Conservation (phyloP, 1,284 basidiomycete species). For the Sphagnurus paluster region DNA sequence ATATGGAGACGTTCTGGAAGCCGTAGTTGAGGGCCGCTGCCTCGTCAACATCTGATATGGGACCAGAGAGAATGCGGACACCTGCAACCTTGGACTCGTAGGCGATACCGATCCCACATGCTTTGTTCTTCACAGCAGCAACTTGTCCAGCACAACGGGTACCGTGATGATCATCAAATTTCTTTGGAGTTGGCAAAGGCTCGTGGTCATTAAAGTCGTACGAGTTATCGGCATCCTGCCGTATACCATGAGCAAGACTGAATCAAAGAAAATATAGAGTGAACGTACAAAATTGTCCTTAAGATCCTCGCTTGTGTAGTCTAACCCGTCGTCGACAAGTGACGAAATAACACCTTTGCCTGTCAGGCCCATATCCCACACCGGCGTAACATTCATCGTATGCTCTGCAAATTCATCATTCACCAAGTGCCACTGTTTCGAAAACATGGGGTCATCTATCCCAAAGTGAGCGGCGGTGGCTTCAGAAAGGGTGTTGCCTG, state of each 20-base stretch:
- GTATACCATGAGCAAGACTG: constrained; percentile 3
- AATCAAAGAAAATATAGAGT: constrained; percentile 2
- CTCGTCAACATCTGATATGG: constrained; percentile 98
- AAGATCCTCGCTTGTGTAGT: constrained; percentile 87
- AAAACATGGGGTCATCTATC: constrained; percentile 87
- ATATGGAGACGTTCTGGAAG: constrained; percentile 92
- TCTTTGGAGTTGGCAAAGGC: constrained; percentile 82
- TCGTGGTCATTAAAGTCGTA: constrained; percentile 98
- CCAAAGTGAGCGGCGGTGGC: constrained; percentile 63
- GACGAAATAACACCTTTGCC: constrained; percentile 88
- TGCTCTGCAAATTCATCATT: constrained; percentile 76
- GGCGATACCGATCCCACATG: constrained; percentile 95
- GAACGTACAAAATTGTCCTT: constrained; percentile 86
- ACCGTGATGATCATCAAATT: constrained; percentile 94
- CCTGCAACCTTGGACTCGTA: constrained; percentile 92
- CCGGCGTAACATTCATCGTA: constrained; percentile 83
- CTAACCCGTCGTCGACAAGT: constrained; percentile 95
- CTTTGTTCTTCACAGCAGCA: constrained; percentile 94
- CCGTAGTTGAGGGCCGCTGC: constrained; percentile 94
- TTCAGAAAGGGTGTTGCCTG: constrained; percentile 38
- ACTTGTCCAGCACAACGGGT: constrained; percentile 98
- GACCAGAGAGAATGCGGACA: constrained; percentile 92
- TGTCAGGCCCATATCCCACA: constrained; percentile 86
- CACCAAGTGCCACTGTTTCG: constrained; percentile 87
- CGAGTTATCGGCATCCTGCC: constrained; percentile 84